phyloP scores from a whole-genome alignment of 352 stramenopile species.

The Saprolegnia diclina region DNA sequence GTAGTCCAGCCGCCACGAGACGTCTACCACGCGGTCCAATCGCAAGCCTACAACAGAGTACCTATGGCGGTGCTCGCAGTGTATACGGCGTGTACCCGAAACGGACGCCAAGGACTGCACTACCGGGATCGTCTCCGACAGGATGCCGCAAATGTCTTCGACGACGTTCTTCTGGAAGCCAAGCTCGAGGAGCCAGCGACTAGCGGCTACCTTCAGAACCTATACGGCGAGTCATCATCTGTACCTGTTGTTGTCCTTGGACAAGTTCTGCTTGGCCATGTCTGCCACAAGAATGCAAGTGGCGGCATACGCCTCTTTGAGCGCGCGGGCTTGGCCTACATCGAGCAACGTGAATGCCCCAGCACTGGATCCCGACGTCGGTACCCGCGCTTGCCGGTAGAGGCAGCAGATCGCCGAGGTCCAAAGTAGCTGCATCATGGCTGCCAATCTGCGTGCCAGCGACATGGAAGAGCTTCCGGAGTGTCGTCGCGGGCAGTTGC shows the following conservation, averaged over 20 bases:
- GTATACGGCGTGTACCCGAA: background rate
- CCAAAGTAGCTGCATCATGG: background rate
- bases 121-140: background rate
- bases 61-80: background rate
- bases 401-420: background rate
- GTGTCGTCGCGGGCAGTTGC: background rate
- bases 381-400: background rate
- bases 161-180: background rate
- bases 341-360: background rate
- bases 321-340: background rate
- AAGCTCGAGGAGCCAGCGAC: conserved; percentile 7
- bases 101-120: conserved; percentile 1
- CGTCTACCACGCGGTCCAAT: conserved; percentile 65
- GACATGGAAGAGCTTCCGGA: background rate
- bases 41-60: conserved; percentile 42
- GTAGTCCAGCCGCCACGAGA: conserved; percentile 69
- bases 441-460: background rate
- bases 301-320: conserved; percentile 19
- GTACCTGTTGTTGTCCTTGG: conserved; percentile 2
- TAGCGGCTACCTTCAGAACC: background rate
- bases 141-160: background rate
- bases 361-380: background rate
- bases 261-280: conserved; percentile 15
- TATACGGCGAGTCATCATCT: too few relatives aligned
- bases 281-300: conserved; percentile 19